phyloP scores from a whole-genome alignment of 371 early-diverging fungal genomes.

The Lichtheimia ramosa region DNA sequence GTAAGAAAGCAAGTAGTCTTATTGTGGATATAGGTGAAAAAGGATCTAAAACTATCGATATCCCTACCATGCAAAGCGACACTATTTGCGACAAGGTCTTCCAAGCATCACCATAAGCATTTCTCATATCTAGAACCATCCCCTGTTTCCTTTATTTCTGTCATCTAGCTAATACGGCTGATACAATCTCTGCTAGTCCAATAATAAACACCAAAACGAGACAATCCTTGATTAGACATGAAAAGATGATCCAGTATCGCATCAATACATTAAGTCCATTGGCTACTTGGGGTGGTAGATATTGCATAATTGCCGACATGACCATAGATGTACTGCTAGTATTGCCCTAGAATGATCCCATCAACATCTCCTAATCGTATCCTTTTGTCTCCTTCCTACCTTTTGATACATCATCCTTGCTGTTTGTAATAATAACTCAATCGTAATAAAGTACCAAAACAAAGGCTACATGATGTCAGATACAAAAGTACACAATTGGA shows the following conservation, averaged over 20 bases:
- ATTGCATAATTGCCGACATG: constrained; percentile 13
- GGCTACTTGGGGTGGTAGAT: constrained; percentile 56
- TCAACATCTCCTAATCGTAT: too few relatives aligned
- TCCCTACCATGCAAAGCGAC: constrained; percentile 53
- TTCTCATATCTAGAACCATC: neutral
- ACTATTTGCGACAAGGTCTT: constrained; percentile 54
- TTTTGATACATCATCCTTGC: constrained; percentile 53
- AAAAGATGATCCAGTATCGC: constrained; percentile 63
- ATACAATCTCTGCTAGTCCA: constrained; percentile 48
- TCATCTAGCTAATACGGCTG: constrained; percentile 20
- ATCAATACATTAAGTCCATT: constrained; percentile 47
- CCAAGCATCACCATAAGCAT: constrained; percentile 30
- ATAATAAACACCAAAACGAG: constrained; percentile 57
- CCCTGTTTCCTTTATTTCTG: neutral
- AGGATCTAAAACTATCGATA: constrained; percentile 40
- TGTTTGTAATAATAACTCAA: constrained; percentile 57
- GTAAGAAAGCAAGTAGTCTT: too few relatives aligned
- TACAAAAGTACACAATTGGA: neutral
- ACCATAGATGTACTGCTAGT: constrained; percentile 37
- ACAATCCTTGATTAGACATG: constrained; percentile 55
- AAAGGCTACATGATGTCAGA: constrained; percentile 36
- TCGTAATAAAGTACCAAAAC: constrained; percentile 66
- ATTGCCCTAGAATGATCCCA: constrained; percentile 20
- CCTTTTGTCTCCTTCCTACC: constrained; percentile 24
- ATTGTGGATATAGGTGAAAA: neutral